Evolutionary conservation across 768 basidiomycete species (phyloP).

Genomic region (Lepiota venenata): DNA sequence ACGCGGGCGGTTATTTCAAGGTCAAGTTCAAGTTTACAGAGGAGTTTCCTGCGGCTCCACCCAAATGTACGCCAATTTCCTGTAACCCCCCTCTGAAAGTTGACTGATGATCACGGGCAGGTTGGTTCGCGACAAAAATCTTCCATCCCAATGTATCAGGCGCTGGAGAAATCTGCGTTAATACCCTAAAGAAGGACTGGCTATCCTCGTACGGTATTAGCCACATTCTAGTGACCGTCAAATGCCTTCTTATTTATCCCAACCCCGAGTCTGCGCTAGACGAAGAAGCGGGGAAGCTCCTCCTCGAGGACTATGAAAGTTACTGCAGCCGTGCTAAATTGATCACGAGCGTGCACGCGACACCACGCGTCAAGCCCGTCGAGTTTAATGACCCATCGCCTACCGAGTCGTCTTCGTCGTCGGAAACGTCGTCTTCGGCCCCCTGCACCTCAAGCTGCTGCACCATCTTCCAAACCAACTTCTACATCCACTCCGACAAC

Average conservation of each 20-base stretch:
- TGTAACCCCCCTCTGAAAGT: neutral
- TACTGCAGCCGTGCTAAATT: conserved; percentile 86
- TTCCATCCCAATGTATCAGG: conserved; percentile 96
- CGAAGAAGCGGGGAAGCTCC: conserved; percentile 91
- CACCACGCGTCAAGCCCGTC: conserved; percentile 65
- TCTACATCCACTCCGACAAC: conserved; percentile 18
- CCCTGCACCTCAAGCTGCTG: conserved; percentile 18
- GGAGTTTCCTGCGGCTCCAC: conserved; percentile 91
- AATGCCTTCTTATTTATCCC: conserved; percentile 94
- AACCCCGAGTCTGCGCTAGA: conserved; percentile 96
- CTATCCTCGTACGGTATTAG: conserved; percentile 86
- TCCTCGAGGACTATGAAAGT: conserved; percentile 85
- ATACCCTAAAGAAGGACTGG: conserved; percentile 98
- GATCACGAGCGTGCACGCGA: conserved; percentile 91
- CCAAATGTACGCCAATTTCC: conserved; percentile 70
- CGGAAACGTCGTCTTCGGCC: conserved; percentile 20
- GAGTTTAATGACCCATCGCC: conserved; percentile 59
- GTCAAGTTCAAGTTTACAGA: conserved; percentile 88
- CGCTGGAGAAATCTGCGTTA: conserved; percentile 92
- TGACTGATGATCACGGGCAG: conserved; percentile 33
- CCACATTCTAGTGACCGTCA: conserved; percentile 90
- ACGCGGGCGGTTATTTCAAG: conserved; percentile 64
- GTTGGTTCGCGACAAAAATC: conserved; percentile 91
- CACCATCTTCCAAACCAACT: conserved; percentile 17
- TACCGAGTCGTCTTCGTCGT: conserved; percentile 5